Base-by-base conservation (phyloP, 768 basidiomycete species). In the Tubosaeta sp. region DNA sequence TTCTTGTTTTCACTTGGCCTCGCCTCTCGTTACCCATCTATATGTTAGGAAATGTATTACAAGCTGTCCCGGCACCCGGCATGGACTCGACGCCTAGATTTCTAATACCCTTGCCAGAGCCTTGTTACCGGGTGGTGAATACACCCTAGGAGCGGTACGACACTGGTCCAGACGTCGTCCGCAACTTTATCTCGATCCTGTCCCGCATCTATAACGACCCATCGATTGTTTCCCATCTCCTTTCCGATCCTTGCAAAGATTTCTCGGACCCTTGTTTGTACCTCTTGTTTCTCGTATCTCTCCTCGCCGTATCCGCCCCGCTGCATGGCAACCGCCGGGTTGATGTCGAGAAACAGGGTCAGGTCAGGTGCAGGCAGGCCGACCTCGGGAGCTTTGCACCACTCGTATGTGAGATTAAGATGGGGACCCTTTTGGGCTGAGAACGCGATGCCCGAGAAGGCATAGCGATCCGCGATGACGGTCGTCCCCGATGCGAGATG, bases 401-500 rank as follows among this genome's bases (percentile, higher is more conserved):
- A 99, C 14, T 81, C 76, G 58, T 85, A 87, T 0, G 86, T 74
- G 45, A 95, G 78, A 33, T 75, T 75, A 35, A 52, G 52, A 10
- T 39, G 52, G 19, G 51, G 19, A 3, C 32, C 29, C 59, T 87
- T 86, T 16, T 84, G 75, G 1, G 80, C 77, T 13, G 86, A 86
- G 67, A 97, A 98, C 2, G 92, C 94, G 57, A 94, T 86, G 0
- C 95, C 95, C 3, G 95, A 98, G 71, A 97, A 98, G 1, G 94
- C 91, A 66, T 98, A 99, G 39, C 97, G 80, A 67, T 98, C 95
- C 62, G 90, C 92, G 42, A 99, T 71, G 63, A 99, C 74, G 0
- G 82, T 80, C 4, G 82, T 87, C 0, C 93, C 92, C 0, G 73
- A 63, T 0, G 67, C 67, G 3, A 97, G 75, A 22, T 81, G 71